These are phyloP conservation scores for Mucor racemosus DNA, from an alignment of 371 early-diverging fungal genomes.

Conservation along the genomic window DNA sequence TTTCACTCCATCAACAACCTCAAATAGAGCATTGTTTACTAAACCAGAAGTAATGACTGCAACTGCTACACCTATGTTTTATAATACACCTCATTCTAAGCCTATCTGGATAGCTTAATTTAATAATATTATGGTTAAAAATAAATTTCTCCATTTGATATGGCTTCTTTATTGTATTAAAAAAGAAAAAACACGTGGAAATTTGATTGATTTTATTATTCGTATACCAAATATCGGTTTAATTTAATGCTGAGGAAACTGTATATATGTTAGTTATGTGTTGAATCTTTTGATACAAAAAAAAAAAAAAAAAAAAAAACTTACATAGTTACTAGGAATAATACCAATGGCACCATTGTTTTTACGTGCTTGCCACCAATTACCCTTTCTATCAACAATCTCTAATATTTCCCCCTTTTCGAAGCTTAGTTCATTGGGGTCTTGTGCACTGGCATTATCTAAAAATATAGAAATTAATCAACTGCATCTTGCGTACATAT, in stretches of 20 bases:
- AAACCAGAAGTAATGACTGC: conserved; percentile 11
- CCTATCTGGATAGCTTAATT: conserved; percentile 13
- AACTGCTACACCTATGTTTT: conserved; percentile 15
- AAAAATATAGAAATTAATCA: neutral
- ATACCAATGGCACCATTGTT: conserved; percentile 80
- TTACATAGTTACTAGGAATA: conserved; percentile 87
- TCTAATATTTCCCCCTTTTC: conserved; percentile 82
- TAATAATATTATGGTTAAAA: neutral
- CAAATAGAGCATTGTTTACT: conserved; percentile 13
- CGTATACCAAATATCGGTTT: neutral
- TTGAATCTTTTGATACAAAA: too few relatives aligned
- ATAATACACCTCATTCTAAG: conserved; percentile 12
- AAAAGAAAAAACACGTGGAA: neutral
- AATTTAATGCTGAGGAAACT: conserved; percentile 13
- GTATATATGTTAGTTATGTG: neutral
- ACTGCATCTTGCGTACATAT: too few relatives aligned
- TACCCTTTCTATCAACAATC: conserved; percentile 83
- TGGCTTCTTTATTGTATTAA: neutral
- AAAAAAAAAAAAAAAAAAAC: too few relatives aligned
- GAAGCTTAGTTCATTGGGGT: conserved; percentile 86
- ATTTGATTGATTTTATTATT: neutral
- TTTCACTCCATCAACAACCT: conserved; percentile 6
- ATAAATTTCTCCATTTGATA: neutral
- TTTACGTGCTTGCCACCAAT: conserved; percentile 92
- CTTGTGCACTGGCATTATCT: conserved; percentile 83